Evolutionary conservation across 306 rosid genomes (phyloP), one percentile per base, ranked within the genome.

Genomic region (Rosa rugosa): DNA sequence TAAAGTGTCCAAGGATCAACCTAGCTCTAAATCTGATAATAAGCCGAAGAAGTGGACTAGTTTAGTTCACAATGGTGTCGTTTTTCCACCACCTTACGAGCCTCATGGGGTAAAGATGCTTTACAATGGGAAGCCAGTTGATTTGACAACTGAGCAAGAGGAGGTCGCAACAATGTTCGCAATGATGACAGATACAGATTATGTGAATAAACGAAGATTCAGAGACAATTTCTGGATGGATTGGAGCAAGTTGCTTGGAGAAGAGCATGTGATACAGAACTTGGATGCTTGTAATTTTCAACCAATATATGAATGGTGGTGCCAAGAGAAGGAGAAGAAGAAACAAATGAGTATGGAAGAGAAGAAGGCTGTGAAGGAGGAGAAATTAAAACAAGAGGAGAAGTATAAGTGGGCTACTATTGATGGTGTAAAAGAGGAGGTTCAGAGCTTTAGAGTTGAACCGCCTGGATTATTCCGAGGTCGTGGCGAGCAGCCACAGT

Each of bases 161-260:
- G 99, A 95, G 99, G 98, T 93, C 82, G 99, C 98, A 57, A 93
- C 98, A 73, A 95, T 95, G 99, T 95, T 78, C 84, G 96, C 97
- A 8, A 93, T 90, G 64, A 95, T 95, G 99, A 86, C 81, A 77
- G 99, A 95, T 82, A 93, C 99, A 23, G 98, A 95, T 41, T 95
- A 95, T 84, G 89, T 88, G 88, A 90, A 72, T 36, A 95, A 91
- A 84, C 80, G 85, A 42, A 89, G 2, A 71, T 95, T 95, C 86
- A 93, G 90, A 90, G 90, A 89, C 1, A 95, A 95, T 85, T 95
- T 95, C 90, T 95, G 97, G 98, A 88, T 64, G 88, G 99, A 95
- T 82, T 95, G 99, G 98, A 91, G 90, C 4, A 89, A 90, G 85
- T 11, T 95, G 84, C 97, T 93, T 69, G 97, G 97, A 68, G 90